Evolutionary conservation across 192 early-diverging fungal genomes (phyloP).

Genomic region (Coemansia sp.): DNA sequence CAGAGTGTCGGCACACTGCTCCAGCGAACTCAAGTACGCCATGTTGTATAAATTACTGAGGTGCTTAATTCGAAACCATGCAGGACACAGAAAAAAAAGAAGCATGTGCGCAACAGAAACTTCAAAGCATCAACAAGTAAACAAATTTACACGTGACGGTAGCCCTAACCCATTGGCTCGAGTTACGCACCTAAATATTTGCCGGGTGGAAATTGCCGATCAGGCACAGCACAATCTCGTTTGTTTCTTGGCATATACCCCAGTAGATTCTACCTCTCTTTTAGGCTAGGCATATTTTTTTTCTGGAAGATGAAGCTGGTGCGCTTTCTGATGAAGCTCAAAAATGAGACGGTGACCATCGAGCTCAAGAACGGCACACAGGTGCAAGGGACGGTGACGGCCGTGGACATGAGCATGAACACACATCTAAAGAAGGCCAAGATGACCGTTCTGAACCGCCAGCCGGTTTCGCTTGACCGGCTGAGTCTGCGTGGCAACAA

Average conservation of each 20-base stretch:
- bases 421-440: slow-evolving; percentile 98
- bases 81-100: not conserved
- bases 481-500: slow-evolving; percentile 94
- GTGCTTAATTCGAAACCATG: not conserved
- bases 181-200: not conserved
- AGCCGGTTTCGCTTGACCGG: slow-evolving; percentile 86
- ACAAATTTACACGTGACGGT: slow-evolving; percentile 9
- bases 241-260: no score
- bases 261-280: not conserved
- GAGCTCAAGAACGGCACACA: slow-evolving; percentile 99
- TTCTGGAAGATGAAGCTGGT: slow-evolving; percentile 40
- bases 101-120: not conserved
- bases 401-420: slow-evolving; percentile 99
- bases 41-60: slow-evolving; percentile 9
- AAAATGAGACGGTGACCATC: slow-evolving; percentile 95
- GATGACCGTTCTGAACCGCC: slow-evolving; percentile 93
- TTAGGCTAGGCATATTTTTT: no score
- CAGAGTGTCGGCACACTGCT: slow-evolving; percentile 32
- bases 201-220: not conserved
- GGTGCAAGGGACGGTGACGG: slow-evolving; percentile 92
- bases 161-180: not conserved
- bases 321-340: slow-evolving; percentile 96
- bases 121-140: not conserved
- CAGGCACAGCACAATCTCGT: no score
- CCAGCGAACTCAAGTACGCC: slow-evolving; percentile 40